Base-by-base conservation (phyloP, 2,329 filamentous ascomycete species). In the Calonectria hawksworthii region DNA sequence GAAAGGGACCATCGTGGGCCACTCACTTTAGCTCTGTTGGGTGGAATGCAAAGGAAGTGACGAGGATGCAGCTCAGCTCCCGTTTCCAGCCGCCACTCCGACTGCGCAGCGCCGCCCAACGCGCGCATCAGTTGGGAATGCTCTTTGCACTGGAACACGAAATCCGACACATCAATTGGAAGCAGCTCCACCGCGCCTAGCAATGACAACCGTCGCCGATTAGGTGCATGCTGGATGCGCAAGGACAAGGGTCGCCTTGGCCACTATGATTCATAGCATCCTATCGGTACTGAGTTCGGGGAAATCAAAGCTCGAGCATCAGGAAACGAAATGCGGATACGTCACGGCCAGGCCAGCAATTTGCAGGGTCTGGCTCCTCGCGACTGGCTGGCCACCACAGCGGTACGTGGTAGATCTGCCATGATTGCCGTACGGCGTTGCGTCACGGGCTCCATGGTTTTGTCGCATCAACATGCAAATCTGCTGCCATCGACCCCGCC, bases 31-130 rank as follows among this genome's bases (percentile, higher is more conserved):
- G 34, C 56, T 63, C 56, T 63, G 34, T 54, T 34, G 61, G 36
- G 61, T 68, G 70, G 72, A 70, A 70, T 74, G 72, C 50, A 44
- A 68, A 68, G 44, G 54, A 73, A 64, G 51, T 47, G 44, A 47
- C 44, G 44, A 47, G 54, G 41, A 61, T 44, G 47, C 41, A 30
- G 52, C 66, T 59, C 36, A 23, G 56, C 51, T 64, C 59, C 68
- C 47, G 67, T 36, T 36, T 23, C 56, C 56, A 63, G 56, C 56
- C 56, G 34, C 28, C 28, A 21, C 72, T 70, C 72, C 67, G 67
- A 44, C 61, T 61, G 44, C 67, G 72, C 72, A 65, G 68, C 61
- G 16, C 65, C 34, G 34, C 47, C 44, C 56, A 74, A 23, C 56
- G 41, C 52, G 64, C 38, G 61, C 72, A 74, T 74, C 67, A 67